phyloP scores from a whole-genome alignment of 1,284 basidiomycete genomes.

The Psilocybe mexicana region DNA sequence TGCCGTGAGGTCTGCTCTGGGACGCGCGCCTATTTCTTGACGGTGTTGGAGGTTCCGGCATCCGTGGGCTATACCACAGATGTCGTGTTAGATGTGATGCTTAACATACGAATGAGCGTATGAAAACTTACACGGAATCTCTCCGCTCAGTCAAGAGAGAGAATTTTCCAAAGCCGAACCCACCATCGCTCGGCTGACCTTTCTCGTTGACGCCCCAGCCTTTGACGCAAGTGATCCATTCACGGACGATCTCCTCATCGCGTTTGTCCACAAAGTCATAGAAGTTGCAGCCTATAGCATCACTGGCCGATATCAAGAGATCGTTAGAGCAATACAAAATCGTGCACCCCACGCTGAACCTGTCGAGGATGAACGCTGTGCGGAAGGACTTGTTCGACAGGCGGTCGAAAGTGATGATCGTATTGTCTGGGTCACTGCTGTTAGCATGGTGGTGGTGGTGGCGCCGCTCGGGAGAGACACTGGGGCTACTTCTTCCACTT shows the following conservation, averaged over 20 bases:
- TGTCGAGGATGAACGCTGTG: slow-evolving; percentile 72
- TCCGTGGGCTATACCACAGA: slow-evolving; percentile 24
- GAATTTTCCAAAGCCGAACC: slow-evolving; percentile 77
- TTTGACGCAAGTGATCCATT: slow-evolving; percentile 74
- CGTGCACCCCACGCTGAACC: slow-evolving; percentile 63
- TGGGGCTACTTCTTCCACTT: not conserved
- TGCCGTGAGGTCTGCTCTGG: slow-evolving; percentile 6
- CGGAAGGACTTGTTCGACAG: slow-evolving; percentile 65
- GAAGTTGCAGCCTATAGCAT: slow-evolving; percentile 65
- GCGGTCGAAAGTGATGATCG: slow-evolving; percentile 49
- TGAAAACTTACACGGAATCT: slow-evolving; percentile 51
- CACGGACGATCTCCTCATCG: slow-evolving; percentile 62
- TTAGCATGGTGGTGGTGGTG: slow-evolving; percentile 17
- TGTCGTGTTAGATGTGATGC: slow-evolving; percentile 1
- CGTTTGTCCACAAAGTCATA: slow-evolving; percentile 67
- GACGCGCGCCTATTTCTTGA: slow-evolving; percentile 28
- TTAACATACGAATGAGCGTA: slow-evolving; percentile 7
- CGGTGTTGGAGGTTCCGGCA: slow-evolving; percentile 32
- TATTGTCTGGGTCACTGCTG: slow-evolving; percentile 6
- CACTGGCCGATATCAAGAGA: slow-evolving; percentile 55
- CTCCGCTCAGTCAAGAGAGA: slow-evolving; percentile 53
- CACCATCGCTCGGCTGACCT: slow-evolving; percentile 77
- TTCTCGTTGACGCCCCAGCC: slow-evolving; percentile 78
- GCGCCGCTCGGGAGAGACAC: not conserved
- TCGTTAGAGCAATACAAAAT: slow-evolving; percentile 74